These are phyloP conservation scores for Kitagawia praeruptora DNA, from an alignment of 129 eudicot species.

Conservation along the genomic window DNA sequence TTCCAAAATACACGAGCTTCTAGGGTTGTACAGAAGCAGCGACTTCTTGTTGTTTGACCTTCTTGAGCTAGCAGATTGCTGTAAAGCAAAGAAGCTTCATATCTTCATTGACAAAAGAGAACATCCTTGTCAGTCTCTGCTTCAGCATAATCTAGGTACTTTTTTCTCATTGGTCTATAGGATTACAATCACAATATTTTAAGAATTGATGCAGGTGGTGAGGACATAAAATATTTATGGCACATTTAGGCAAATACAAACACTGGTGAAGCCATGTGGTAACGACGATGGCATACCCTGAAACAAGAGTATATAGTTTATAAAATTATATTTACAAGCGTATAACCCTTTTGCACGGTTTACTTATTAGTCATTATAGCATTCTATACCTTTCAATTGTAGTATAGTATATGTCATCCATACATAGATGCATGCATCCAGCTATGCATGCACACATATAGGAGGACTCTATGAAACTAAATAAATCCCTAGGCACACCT, in stretches of 20 bases:
- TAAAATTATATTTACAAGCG: background rate
- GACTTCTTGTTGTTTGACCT: slow-evolving; percentile 83
- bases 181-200: background rate
- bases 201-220: background rate
- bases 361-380: background rate
- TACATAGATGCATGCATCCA: background rate
- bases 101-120: slow-evolving; percentile 82
- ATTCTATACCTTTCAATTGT: too few relatives aligned
- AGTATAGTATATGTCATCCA: background rate
- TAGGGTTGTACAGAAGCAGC: slow-evolving; percentile 45
- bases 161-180: background rate
- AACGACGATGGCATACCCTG: background rate
- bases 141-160: slow-evolving; percentile 94
- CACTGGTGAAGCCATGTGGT: background rate
- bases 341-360: background rate
- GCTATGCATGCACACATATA: background rate
- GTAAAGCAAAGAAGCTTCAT: slow-evolving; percentile 81
- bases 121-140: slow-evolving; percentile 79
- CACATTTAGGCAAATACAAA: background rate
- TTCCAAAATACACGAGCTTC: slow-evolving; percentile 68
- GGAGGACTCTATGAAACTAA: background rate
- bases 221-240: background rate
- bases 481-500: background rate
- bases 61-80: slow-evolving; percentile 94
- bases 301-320: background rate